Conservation (phyloP, 2,329 filamentous ascomycete species). For the Calonectria honghensis region DNA sequence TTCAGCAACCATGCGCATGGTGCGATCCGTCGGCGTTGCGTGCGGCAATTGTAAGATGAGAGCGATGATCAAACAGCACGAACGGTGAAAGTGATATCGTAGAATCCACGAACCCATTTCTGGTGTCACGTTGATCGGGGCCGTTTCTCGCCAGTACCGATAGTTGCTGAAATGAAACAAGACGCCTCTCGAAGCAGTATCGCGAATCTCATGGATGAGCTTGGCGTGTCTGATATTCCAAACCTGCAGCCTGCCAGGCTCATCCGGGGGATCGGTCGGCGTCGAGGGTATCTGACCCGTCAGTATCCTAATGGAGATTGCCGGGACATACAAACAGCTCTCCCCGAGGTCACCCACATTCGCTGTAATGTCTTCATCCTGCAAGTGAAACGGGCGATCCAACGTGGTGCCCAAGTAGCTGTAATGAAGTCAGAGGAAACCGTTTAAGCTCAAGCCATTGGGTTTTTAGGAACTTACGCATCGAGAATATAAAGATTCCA, state of each 20-base stretch:
- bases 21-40: conserved; percentile 1
- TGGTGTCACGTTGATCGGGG: conserved; percentile 8
- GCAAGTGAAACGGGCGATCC: conserved; percentile 39
- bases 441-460: background rate
- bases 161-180: conserved; percentile 42
- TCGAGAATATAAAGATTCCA: conserved; percentile 39
- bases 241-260: conserved; percentile 20
- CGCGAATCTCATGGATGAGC: conserved; percentile 34
- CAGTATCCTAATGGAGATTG: conserved; percentile 12
- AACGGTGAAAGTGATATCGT: conserved; percentile 34
- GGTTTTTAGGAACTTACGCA: conserved; percentile 19
- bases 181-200: conserved; percentile 25
- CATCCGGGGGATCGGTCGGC: background rate
- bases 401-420: conserved; percentile 32
- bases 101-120: conserved; percentile 11
- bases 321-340: conserved; percentile 10
- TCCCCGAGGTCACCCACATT: conserved; percentile 18
- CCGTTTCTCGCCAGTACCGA: conserved; percentile 37
- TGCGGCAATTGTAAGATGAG: conserved; percentile 25
- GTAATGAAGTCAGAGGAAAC: background rate
- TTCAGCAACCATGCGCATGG: conserved; percentile 25
- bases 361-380: conserved; percentile 40
- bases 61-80: conserved; percentile 22
- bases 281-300: conserved; percentile 23
- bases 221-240: conserved; percentile 39